A percentile compares a stretch with the other conserved stretches of the same genome.
These are phyloP conservation scores for Colletotrichum sp. DNA, from an alignment of 2,329 filamentous ascomycete genomes.

Conservation along the genomic window DNA sequence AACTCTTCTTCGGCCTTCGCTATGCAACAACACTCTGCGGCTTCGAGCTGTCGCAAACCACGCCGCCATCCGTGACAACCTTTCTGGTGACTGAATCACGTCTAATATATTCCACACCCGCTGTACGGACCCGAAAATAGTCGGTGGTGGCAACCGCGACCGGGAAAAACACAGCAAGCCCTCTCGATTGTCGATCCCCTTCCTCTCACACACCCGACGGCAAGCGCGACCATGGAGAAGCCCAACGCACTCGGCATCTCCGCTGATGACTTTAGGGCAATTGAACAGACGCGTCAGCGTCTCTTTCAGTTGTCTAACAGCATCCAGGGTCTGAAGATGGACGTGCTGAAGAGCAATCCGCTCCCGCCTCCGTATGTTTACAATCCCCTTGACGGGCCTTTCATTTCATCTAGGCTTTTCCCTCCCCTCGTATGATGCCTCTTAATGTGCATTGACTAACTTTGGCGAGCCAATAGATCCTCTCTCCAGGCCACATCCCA, in stretches of 20 bases:
- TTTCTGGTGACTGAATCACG: neutral
- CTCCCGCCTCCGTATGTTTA: conserved; percentile 68
- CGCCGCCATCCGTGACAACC: neutral
- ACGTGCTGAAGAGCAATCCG: conserved; percentile 66
- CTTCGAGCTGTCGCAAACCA: neutral
- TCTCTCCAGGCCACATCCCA: conserved; percentile 75
- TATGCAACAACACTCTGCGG: neutral
- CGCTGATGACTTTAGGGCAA: conserved; percentile 67
- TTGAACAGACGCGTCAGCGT: conserved; percentile 74
- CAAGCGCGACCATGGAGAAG: conserved; percentile 1
- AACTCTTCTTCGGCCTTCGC: neutral
- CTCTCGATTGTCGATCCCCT: neutral
- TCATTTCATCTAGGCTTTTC: neutral
- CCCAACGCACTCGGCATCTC: conserved; percentile 48
- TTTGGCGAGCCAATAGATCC: conserved; percentile 53
- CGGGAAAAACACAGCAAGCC: neutral
- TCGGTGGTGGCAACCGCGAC: neutral
- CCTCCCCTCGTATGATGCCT: neutral
- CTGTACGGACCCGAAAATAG: neutral
- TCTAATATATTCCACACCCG: neutral
- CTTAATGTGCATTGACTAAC: neutral
- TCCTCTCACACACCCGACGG: neutral
- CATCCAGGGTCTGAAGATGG: conserved; percentile 67
- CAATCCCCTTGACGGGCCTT: neutral
- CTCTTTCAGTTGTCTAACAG: conserved; percentile 73